Percentiles rank a stretch among this genome's conserved stretches.
Conservation (phyloP, 2,329 filamentous ascomycete species). For the Metarhizium guizhouense region DNA sequence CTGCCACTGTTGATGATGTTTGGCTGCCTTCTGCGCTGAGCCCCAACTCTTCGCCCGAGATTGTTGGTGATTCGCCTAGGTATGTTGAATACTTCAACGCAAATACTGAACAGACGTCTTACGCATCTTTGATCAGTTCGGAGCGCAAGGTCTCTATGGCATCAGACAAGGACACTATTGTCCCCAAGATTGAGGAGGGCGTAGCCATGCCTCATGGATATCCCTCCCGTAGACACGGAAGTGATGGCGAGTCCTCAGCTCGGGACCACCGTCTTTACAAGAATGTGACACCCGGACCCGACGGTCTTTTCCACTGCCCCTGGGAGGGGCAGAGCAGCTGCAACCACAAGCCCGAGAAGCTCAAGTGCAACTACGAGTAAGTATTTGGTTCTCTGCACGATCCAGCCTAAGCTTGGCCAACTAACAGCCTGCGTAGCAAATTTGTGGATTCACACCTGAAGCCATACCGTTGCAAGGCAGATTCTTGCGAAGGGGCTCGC, state of each 20-base stretch:
- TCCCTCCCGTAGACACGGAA: conserved; percentile 36
- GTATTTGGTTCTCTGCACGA: conserved; percentile 23
- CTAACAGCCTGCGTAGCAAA: conserved; percentile 54
- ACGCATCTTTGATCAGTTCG: conserved; percentile 17
- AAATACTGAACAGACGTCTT: neutral
- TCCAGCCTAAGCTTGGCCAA: neutral
- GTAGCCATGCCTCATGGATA: conserved; percentile 28
- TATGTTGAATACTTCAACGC: conserved; percentile 28
- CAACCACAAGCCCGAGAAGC: conserved; percentile 86
- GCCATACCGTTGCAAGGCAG: conserved; percentile 88
- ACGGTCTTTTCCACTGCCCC: conserved; percentile 91
- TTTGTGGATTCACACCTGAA: conserved; percentile 95
- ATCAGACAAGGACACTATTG: conserved; percentile 16
- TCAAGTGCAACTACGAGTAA: conserved; percentile 99
- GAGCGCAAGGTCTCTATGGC: conserved; percentile 22
- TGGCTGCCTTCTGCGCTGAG: conserved; percentile 29
- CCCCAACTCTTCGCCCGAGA: conserved; percentile 38
- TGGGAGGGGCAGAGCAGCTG: conserved; percentile 65
- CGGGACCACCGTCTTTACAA: conserved; percentile 65
- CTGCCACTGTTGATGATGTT: conserved; percentile 38
- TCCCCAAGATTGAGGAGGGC: conserved; percentile 20
- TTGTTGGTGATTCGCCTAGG: conserved; percentile 44
- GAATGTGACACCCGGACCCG: conserved; percentile 50
- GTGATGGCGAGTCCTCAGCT: conserved; percentile 44
- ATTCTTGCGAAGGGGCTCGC: conserved; percentile 71